Evolutionary conservation across 352 stramenopile genomes (phyloP).

Genomic region (Phytophthora melonis): DNA sequence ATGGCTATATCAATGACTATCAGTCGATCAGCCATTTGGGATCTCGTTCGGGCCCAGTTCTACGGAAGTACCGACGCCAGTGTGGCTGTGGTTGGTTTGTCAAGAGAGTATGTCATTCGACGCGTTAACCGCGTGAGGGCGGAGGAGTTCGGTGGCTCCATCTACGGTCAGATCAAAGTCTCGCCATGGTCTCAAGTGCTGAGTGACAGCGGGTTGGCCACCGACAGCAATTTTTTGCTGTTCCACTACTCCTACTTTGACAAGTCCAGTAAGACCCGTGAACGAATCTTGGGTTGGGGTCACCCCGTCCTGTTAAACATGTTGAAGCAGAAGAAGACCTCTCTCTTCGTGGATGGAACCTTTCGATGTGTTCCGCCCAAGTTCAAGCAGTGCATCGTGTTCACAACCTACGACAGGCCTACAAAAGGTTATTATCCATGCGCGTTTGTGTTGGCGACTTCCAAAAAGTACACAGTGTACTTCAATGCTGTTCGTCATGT

Average conservation of each 20-base stretch:
- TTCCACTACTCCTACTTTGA: conserved; percentile 10
- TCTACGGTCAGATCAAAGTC: conserved; percentile 3
- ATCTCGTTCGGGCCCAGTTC: background rate
- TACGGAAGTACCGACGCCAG: background rate
- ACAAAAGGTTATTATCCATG: conserved; percentile 1
- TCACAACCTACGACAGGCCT: conserved; percentile 1
- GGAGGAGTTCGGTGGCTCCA: background rate
- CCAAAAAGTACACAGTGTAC: conserved; percentile 8
- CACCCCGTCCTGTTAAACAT: background rate
- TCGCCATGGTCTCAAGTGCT: background rate
- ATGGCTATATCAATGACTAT: background rate
- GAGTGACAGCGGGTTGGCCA: background rate
- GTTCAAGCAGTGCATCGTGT: conserved; percentile 12
- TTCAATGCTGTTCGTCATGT: background rate
- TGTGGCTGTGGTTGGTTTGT: background rate
- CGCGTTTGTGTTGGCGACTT: conserved; percentile 7
- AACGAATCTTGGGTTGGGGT: background rate
- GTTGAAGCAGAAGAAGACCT: conserved; percentile 3
- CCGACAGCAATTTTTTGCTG: background rate
- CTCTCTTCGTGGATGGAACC: conserved; percentile 10
- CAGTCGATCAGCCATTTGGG: background rate
- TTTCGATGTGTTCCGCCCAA: conserved; percentile 1
- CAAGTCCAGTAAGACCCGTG: background rate
- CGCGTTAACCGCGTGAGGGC: background rate
- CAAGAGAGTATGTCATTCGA: background rate